A percentile compares a stretch with the other conserved stretches of the same genome.
These are phyloP conservation scores for Hericium erinaceus DNA, from an alignment of 768 basidiomycete species.

Conservation along the genomic window DNA sequence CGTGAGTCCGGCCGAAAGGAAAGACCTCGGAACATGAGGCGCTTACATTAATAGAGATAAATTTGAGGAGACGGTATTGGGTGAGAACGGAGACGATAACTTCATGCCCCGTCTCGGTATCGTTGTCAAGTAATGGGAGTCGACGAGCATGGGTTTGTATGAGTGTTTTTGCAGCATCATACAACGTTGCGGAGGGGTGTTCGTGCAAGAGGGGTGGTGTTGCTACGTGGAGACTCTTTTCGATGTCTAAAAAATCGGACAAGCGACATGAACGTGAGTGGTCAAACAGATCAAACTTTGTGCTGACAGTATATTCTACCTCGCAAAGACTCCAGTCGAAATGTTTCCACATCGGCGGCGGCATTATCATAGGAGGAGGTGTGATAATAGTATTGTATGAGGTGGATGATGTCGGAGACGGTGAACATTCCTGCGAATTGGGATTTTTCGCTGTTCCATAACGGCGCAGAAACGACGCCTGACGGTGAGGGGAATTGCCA, in stretches of 20 bases:
- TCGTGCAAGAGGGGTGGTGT: conserved; percentile 86
- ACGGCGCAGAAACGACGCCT: conserved; percentile 96
- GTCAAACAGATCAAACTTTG: not conserved
- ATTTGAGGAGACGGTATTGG: conserved; percentile 96
- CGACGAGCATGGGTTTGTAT: conserved; percentile 95
- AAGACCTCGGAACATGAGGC: not conserved
- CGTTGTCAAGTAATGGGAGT: conserved; percentile 86
- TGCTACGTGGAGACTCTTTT: conserved; percentile 83
- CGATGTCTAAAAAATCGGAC: conserved; percentile 64
- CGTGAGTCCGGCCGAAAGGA: not conserved
- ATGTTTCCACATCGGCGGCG: conserved; percentile 84
- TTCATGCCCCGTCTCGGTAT: conserved; percentile 90
- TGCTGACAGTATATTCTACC: conserved; percentile 37
- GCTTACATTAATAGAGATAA: conserved; percentile 92
- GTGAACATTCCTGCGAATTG: conserved; percentile 98
- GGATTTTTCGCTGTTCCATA: conserved; percentile 94
- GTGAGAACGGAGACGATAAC: conserved; percentile 94
- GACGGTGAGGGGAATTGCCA: conserved; percentile 6
- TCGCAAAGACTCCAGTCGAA: conserved; percentile 81
- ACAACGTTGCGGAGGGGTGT: conserved; percentile 80
- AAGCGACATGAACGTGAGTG: not conserved
- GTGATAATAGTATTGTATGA: conserved; percentile 97
- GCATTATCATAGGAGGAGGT: conserved; percentile 77
- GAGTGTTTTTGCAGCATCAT: conserved; percentile 81
- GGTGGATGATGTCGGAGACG: conserved; percentile 96